Evolutionary conservation across 805 yeast species (phyloP).

Genomic region (Metahyphopichia silvanorum): DNA sequence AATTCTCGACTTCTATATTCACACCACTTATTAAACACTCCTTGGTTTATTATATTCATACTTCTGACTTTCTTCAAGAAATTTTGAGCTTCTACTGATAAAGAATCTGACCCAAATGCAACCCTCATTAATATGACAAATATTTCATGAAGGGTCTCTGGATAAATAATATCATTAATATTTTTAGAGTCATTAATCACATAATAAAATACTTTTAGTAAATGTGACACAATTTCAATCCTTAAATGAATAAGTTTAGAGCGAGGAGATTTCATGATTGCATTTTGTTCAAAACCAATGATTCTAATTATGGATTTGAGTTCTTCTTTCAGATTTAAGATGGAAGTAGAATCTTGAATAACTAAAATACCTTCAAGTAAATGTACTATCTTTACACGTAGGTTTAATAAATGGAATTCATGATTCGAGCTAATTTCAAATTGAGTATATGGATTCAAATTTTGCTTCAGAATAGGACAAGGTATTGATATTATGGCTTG

Average conservation of each 20-base stretch:
- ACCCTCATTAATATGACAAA: conserved; percentile 51
- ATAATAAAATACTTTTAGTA: conserved; percentile 38
- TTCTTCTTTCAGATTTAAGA: conserved; percentile 34
- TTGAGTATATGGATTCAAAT: conserved; percentile 5
- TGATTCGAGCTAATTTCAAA: conserved; percentile 29
- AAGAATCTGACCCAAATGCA: conserved; percentile 47
- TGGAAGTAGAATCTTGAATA: conserved; percentile 18
- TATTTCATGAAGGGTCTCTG: conserved; percentile 44
- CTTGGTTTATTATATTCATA: conserved; percentile 18
- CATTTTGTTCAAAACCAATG: conserved; percentile 48
- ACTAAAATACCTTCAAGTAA: conserved; percentile 46
- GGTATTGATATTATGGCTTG: conserved; percentile 21
- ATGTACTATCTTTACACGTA: conserved; percentile 45
- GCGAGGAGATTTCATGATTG: conserved; percentile 43
- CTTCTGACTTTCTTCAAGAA: conserved; percentile 36
- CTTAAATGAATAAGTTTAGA: conserved; percentile 34
- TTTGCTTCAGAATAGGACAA: conserved; percentile 5
- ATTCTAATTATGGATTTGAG: conserved; percentile 39
- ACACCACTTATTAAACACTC: conserved; percentile 45
- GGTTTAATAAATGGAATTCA: conserved; percentile 39
- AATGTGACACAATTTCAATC: conserved; percentile 36
- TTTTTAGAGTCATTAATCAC: conserved; percentile 31
- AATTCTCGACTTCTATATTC: conserved; percentile 39
- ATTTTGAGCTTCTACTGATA: conserved; percentile 32
- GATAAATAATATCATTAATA: conserved; percentile 31